A percentile compares a stretch with the other conserved stretches of the same genome.
Evolutionary conservation across 164 flowering plant genomes (phyloP).

Genomic region (Vitis rupestris): DNA sequence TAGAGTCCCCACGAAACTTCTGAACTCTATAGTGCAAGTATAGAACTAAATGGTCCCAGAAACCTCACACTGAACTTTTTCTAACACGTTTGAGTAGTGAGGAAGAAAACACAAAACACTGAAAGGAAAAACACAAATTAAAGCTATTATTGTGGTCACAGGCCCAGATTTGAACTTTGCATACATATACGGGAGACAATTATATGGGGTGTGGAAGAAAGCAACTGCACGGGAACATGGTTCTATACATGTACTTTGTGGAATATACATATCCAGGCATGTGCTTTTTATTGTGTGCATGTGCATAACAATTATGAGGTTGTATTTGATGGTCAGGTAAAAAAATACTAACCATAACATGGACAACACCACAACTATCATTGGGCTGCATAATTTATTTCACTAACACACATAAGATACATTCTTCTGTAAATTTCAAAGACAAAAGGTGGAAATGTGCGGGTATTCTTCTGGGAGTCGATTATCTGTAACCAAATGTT

Average conservation of each 20-base stretch:
- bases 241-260: background rate
- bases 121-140: constrained; percentile 2
- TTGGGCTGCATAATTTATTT: background rate
- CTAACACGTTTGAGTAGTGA: background rate
- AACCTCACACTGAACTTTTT: constrained; percentile 4
- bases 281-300: background rate
- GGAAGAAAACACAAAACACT: background rate
- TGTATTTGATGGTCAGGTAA: background rate
- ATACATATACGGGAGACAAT: too few species aligned
- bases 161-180: background rate
- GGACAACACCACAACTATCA: background rate
- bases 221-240: background rate
- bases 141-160: background rate
- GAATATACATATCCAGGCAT: background rate
- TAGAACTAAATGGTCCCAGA: constrained; percentile 15
- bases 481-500: background rate
- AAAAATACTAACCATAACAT: background rate
- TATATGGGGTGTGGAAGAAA: background rate
- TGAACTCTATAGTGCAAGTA: constrained; percentile 1
- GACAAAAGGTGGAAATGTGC: background rate
- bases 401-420: background rate
- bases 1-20: constrained; percentile 17
- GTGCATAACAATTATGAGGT: background rate
- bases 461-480: too few species aligned
- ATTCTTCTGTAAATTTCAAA: background rate